Percentiles rank a stretch among this genome's conserved stretches.
These are phyloP conservation scores for Mimosa pudica DNA, from an alignment of 306 rosid species.

Conservation along the genomic window DNA sequence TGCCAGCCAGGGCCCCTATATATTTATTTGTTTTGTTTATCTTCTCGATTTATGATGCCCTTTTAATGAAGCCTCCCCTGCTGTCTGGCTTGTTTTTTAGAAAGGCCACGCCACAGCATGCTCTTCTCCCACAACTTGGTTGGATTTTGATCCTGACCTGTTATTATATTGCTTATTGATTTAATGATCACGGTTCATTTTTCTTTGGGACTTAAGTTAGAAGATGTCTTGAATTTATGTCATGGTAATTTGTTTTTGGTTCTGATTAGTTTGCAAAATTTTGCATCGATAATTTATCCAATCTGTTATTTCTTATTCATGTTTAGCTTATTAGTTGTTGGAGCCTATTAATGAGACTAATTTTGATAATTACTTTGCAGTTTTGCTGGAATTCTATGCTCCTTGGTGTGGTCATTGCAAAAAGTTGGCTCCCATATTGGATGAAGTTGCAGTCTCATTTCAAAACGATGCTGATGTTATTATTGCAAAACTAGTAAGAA, in stretches of 20 bases:
- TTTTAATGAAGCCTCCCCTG: no score
- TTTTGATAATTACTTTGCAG: constrained; percentile 49
- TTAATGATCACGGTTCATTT: neutral
- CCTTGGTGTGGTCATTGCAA: constrained; percentile 99
- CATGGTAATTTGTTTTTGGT: neutral
- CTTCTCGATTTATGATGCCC: neutral
- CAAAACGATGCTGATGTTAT: constrained; percentile 67
- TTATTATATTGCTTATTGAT: neutral
- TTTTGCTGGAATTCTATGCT: constrained; percentile 87
- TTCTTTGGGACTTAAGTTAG: neutral
- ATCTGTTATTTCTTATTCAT: neutral
- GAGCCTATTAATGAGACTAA: constrained; percentile 3
- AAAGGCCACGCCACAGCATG: constrained; percentile 5
- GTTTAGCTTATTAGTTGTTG: neutral
- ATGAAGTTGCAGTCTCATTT: constrained; percentile 79
- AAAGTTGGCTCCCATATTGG: constrained; percentile 83
- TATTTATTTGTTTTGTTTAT: constrained; percentile 3
- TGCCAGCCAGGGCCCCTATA: neutral
- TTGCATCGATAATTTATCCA: neutral
- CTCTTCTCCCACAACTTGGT: neutral
- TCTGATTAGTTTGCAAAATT: neutral
- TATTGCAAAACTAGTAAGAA: constrained; percentile 84
- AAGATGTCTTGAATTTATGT: neutral
- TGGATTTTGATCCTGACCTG: neutral
- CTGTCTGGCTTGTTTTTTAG: neutral